Base-by-base conservation (phyloP, 2,329 filamentous ascomycete species). In the Colletotrichum simmondsii region DNA sequence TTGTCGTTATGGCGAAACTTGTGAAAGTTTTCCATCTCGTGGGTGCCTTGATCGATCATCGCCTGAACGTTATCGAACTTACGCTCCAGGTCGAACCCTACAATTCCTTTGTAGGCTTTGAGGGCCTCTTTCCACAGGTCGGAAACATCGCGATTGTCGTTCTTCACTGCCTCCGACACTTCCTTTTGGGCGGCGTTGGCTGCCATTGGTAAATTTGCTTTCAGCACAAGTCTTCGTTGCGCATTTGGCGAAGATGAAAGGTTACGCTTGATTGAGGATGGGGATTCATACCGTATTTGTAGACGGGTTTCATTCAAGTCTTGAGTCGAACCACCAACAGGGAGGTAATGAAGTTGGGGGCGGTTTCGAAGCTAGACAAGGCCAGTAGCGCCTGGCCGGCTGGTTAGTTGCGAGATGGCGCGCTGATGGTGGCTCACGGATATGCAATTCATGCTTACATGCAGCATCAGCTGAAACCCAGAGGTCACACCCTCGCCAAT, bases 1-100 rank as follows among this genome's bases (percentile, higher is more conserved):
- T 77, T 76, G 19, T 79, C 76, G 26, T 82, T 77, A n/a, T 82
- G 81, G 1, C 80, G 77, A 56, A 80, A 82, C 24, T 78, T 78
- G 52, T 78, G 77, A 53, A 82, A 82, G 42, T 76, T 74, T 10
- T 79, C 77, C 77, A 82, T 81, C 62, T 81, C 75, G 22, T 78
- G 76, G 7, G 77, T 71, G 24, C 71, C 67, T 22, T 32, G 68
- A n/a, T 53, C 42, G 60, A 76, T 69, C 78, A 81, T 79, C 0
- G 63, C 75, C 42, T 79, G 60, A 2, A 78, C 74, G 56, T 76
- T 79, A 30, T 77, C 75, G 32, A 79, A 81, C 37, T 80, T 79
- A 49, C 68, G 76, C 22, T 80, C 68, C 1, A 82, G 75, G 49
- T 80, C 79, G 49, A 81, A 79, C 0, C 80, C 80, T 1, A 80